Base-by-base conservation (phyloP, 768 basidiomycete genomes). In the Trametopsis cervina region DNA sequence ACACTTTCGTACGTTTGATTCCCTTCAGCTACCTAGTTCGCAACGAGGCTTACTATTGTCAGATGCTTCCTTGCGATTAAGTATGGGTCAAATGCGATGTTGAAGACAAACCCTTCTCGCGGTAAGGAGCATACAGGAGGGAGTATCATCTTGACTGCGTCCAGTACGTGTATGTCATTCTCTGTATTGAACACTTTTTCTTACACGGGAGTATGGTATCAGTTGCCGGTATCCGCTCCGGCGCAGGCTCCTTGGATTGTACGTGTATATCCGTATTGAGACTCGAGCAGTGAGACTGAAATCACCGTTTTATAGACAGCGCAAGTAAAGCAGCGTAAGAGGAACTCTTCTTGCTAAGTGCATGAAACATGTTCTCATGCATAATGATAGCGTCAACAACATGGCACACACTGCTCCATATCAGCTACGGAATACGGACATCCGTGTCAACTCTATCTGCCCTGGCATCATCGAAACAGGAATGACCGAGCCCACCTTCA, bases 381-480 rank as follows among this genome's bases (percentile, higher is more conserved):
- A 4, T 26, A n/a, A 20, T 12, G 37, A 15, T 53, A 92, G 88
- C 10, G 92, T 96, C 20, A 91, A 90, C 62, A 89, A 82, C 39
- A 81, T 95, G 56, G 93, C 90, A 6, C 79, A 89, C 60, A 93
- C 87, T 3, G 72, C 81, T 10, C 78, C 81, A 4, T 89, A 84
- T 63, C 87, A 91, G 63, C 75, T 95, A 20, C 76, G 83, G 54
- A 84, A 76, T 61, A 83, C 81, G 1, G 85, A 91, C 64, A 76
- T 97, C 54, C 86, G 94, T 38, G 84, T 96, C 53, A 95, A 92
- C 64, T 73, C 83, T 38, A 81, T 96, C 56, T 94, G 91, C 60
- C 94, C 94, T 4, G 93, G 92, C 12, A 67, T 96, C 49, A 91
- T 96, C 59, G 88, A 95, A 69, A 97, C 93, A 7, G 87, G 83